phyloP scores from a whole-genome alignment of 768 basidiomycete species.

The Coprinellus micaceus region DNA sequence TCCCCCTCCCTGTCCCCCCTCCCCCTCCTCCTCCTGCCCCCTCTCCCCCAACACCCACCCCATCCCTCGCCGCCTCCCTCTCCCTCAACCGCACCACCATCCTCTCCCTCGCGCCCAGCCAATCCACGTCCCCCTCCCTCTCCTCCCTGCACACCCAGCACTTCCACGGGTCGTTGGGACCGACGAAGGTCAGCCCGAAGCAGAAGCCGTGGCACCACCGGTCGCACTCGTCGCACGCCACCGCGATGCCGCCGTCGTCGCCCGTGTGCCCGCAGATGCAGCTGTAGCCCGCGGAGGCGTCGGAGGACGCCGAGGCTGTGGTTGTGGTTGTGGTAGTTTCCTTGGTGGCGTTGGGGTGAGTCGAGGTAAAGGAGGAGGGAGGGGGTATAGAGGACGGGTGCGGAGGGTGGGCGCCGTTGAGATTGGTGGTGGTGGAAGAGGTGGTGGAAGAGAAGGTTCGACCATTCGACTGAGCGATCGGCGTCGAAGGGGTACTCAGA shows the following conservation, averaged over 20 bases:
- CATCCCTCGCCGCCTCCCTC: conserved; percentile 33
- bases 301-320: too few species aligned
- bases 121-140: conserved; percentile 42
- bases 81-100: conserved; percentile 45
- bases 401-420: too few species aligned
- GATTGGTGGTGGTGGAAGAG: too few species aligned
- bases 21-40: conserved; percentile 19
- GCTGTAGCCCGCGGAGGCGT: too few species aligned
- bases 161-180: conserved; percentile 69
- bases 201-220: conserved; percentile 86
- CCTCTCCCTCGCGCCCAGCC: conserved; percentile 39
- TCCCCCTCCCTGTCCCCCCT: conserved; percentile 7
- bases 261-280: conserved; percentile 74
- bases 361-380: too few species aligned
- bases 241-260: conserved; percentile 84
- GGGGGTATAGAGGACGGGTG: too few species aligned
- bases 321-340: too few species aligned
- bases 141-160: conserved; percentile 60
- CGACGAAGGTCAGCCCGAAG: conserved; percentile 55
- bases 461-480: too few species aligned
- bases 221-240: conserved; percentile 79
- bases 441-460: too few species aligned
- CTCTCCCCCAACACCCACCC: conserved; percentile 20
- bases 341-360: too few species aligned
- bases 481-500: too few species aligned